Percentiles rank a stretch among this genome's conserved stretches.
phyloP scores from a whole-genome alignment of 306 rosid genomes.

The Benincasa hispida region DNA sequence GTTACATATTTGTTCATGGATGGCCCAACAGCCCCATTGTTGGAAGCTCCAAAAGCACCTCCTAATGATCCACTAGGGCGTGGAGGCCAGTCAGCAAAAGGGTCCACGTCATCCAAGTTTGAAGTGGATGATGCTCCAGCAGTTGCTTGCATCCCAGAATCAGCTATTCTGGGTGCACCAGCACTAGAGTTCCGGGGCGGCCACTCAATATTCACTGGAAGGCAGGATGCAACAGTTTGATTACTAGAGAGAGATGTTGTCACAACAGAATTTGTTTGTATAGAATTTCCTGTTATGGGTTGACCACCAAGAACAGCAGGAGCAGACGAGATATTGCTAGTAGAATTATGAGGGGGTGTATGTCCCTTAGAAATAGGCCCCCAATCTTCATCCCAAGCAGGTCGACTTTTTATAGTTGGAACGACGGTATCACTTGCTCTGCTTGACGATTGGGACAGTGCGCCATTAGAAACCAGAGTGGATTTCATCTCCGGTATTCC shows the following conservation, averaged over 20 bases:
- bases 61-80: conserved; percentile 50
- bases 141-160: conserved; percentile 36
- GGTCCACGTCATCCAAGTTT: conserved; percentile 50
- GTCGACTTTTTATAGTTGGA: conserved; percentile 34
- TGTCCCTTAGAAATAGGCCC: conserved; percentile 31
- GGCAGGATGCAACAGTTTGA: conserved; percentile 51
- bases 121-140: conserved; percentile 48
- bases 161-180: conserved; percentile 32
- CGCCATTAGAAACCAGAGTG: conserved; percentile 39
- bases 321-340: conserved; percentile 15
- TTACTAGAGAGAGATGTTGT: conserved; percentile 31
- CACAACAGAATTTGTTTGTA: conserved; percentile 20
- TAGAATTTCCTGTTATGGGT: conserved; percentile 29
- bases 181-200: conserved; percentile 56
- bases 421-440: conserved; percentile 25
- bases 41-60: conserved; percentile 35
- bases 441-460: conserved; percentile 30
- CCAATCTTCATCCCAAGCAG: conserved; percentile 98
- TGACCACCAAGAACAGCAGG: conserved; percentile 23
- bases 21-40: conserved; percentile 39
- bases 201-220: conserved; percentile 89
- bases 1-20: conserved; percentile 32
- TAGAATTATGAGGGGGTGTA: conserved; percentile 27
- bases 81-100: conserved; percentile 95
- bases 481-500: conserved; percentile 57